These are phyloP conservation scores for Paraphysoderma sedebokerense DNA, from an alignment of 371 early-diverging fungal species.

Conservation along the genomic window DNA sequence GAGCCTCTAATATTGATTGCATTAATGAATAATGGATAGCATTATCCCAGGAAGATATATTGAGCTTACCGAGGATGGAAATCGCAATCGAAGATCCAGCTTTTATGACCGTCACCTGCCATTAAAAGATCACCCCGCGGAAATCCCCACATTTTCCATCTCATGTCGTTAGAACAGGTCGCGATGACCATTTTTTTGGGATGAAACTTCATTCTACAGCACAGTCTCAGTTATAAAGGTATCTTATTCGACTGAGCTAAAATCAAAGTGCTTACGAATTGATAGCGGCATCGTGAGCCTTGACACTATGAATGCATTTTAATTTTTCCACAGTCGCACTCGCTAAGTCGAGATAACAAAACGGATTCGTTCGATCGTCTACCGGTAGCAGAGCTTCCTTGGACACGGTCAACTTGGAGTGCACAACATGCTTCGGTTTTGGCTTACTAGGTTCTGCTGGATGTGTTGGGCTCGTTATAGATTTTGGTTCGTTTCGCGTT, in stretches of 20 bases:
- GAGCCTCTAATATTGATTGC: slow-evolving; percentile 11
- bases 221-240: not conserved
- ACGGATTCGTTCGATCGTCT: slow-evolving; percentile 20
- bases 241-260: too few relatives aligned
- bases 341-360: slow-evolving; percentile 12
- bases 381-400: slow-evolving; percentile 8
- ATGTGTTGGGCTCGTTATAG: too few relatives aligned
- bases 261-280: slow-evolving; percentile 22
- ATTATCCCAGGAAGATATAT: slow-evolving; percentile 3
- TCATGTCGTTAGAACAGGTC: slow-evolving; percentile 26
- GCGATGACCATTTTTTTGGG: slow-evolving; percentile 28
- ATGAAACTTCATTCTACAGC: slow-evolving; percentile 20
- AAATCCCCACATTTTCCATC: slow-evolving; percentile 33
- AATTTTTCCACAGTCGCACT: slow-evolving; percentile 11
- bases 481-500: too few relatives aligned
- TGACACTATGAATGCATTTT: slow-evolving; percentile 14
- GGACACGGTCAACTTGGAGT: too few relatives aligned
- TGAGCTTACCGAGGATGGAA: slow-evolving; percentile 22
- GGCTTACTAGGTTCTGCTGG: too few relatives aligned
- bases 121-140: slow-evolving; percentile 28
- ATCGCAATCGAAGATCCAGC: slow-evolving; percentile 33
- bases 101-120: slow-evolving; percentile 28
- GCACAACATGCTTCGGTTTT: too few relatives aligned
- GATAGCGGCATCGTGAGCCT: slow-evolving; percentile 19
- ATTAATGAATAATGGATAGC: not conserved